These are phyloP conservation scores for Aphanomyces astaci DNA, from an alignment of 352 stramenopile genomes.

Conservation along the genomic window DNA sequence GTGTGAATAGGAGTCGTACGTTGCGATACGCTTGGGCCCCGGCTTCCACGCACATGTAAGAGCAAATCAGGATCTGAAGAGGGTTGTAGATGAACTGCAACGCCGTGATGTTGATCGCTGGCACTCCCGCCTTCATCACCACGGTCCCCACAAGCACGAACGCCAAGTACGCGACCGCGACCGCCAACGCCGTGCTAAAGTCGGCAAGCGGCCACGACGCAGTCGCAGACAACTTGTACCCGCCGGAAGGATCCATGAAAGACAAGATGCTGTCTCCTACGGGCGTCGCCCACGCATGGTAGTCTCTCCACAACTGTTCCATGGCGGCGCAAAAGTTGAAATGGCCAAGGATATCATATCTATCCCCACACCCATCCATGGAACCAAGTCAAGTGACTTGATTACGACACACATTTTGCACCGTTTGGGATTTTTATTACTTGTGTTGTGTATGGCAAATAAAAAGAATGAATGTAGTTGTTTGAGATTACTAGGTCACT, in stretches of 20 bases:
- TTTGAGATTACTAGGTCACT: background rate
- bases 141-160: constrained; percentile 64
- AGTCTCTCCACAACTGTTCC: constrained; percentile 17
- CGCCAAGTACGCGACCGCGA: constrained; percentile 53
- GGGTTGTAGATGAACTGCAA: constrained; percentile 95
- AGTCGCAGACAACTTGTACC: constrained; percentile 61
- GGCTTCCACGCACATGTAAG: constrained; percentile 91
- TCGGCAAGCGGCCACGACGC: constrained; percentile 49
- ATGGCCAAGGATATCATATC: background rate
- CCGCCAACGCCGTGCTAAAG: constrained; percentile 48
- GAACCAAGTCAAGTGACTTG: background rate
- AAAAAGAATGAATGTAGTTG: background rate
- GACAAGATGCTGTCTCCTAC: constrained; percentile 42
- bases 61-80: constrained; percentile 88
- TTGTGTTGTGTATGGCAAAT: too few species aligned
- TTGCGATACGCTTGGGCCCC: constrained; percentile 82
- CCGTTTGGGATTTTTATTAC: background rate
- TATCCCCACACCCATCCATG: too few species aligned
- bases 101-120: constrained; percentile 42
- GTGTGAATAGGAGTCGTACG: constrained; percentile 28
- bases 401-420: background rate
- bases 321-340: background rate
- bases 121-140: constrained; percentile 45
- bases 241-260: constrained; percentile 45
- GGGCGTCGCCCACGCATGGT: constrained; percentile 48